phyloP scores from a whole-genome alignment of 768 basidiomycete genomes.

The Pleurotus sapidus region DNA sequence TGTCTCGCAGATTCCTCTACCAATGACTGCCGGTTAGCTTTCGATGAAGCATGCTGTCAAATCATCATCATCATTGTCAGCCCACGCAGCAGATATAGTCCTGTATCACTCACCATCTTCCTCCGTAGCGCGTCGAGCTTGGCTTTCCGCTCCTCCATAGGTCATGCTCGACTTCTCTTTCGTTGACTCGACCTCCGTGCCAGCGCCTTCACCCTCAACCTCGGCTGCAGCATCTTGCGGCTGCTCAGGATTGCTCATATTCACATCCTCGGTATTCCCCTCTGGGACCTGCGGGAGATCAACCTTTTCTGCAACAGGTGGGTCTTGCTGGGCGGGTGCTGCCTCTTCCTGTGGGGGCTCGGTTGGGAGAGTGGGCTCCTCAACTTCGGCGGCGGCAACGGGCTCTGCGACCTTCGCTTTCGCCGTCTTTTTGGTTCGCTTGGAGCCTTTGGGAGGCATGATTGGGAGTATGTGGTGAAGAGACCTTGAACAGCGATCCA shows the following conservation, averaged over 20 bases:
- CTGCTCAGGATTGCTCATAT: background rate
- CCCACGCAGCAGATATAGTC: background rate
- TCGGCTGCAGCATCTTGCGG: conserved; percentile 3
- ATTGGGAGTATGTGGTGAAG: background rate
- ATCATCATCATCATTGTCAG: background rate
- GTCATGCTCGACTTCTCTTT: conserved; percentile 30
- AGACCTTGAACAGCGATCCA: too few relatives aligned
- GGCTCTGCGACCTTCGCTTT: background rate
- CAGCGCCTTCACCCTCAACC: conserved; percentile 20
- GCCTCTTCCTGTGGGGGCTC: background rate
- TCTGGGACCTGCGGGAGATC: background rate
- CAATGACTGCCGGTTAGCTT: conserved; percentile 82
- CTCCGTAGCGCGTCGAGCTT: conserved; percentile 75
- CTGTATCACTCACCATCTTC: conserved; percentile 64
- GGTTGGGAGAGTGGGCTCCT: background rate
- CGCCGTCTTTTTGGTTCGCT: background rate
- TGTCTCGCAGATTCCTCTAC: conserved; percentile 81
- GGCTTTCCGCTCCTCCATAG: conserved; percentile 71
- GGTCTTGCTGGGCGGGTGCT: background rate
- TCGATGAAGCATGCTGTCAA: conserved; percentile 68
- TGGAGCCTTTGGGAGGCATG: background rate
- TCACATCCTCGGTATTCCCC: background rate
- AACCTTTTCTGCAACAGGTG: background rate
- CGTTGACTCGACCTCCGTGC: conserved; percentile 15
- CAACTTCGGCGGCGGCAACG: background rate